phyloP scores from a whole-genome alignment of 139 green algal genomes.

The Spirogloea muscicola region DNA sequence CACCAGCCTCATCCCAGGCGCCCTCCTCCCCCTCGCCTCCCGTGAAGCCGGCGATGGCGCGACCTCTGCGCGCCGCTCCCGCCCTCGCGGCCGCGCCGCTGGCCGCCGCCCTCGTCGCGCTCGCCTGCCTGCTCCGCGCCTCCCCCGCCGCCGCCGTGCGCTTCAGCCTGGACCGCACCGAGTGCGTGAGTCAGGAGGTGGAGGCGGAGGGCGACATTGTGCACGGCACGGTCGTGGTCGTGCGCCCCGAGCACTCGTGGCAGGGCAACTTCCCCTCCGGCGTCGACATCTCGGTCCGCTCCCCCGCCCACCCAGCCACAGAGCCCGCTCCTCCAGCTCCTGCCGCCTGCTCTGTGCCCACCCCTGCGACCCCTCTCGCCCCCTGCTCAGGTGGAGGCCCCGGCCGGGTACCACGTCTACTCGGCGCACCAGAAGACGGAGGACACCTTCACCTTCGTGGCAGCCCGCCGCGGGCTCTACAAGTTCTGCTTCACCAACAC shows the following conservation, averaged over 20 bases:
- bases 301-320: no score
- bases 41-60: no score
- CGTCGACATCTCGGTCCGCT: conserved; percentile 15
- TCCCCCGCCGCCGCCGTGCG: conserved; percentile 1
- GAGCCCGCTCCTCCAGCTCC: no score
- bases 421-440: conserved; percentile 8
- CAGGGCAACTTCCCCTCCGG: no score
- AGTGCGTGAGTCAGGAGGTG: conserved; percentile 18
- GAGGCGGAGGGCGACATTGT: conserved; percentile 14
- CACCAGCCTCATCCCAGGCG: no score
- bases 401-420: conserved; percentile 33
- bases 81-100: no score
- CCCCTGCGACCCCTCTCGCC: no score
- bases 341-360: no score
- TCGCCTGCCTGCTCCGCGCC: no score
- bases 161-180: conserved; percentile 1
- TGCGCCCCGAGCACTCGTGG: not conserved
- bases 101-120: no score
- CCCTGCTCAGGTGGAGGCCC: conserved; percentile 28
- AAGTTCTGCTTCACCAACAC: conserved; percentile 48
- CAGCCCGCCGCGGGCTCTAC: conserved; percentile 21
- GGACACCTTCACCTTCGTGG: conserved; percentile 23
- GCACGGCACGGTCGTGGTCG: conserved; percentile 11
- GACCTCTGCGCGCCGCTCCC: no score
- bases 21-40: no score